A percentile compares a stretch with the other conserved stretches of the same genome.
These are phyloP conservation scores for Filobasidium uniguttulatum DNA, from an alignment of 1,284 basidiomycete species.

Conservation along the genomic window DNA sequence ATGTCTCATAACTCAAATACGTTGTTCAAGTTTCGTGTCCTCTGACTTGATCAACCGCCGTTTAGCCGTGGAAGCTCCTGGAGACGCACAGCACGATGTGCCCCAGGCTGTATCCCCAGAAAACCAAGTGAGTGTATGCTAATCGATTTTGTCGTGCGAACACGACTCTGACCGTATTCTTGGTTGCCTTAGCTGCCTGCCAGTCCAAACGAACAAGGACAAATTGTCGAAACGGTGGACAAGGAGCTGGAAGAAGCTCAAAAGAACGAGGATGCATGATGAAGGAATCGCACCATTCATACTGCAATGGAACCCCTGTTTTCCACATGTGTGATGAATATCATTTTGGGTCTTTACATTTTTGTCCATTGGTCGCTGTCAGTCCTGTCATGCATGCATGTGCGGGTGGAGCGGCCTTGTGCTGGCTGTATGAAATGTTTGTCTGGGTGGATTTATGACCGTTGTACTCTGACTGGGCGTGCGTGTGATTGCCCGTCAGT, in stretches of 20 bases:
- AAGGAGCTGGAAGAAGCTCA: constrained; percentile 43
- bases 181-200: constrained; percentile 36
- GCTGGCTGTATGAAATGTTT: no score
- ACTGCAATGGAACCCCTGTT: no score
- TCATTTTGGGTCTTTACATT: no score
- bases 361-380: no score
- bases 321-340: no score
- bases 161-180: neutral
- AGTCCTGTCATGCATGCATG: no score
- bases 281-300: no score
- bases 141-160: constrained; percentile 13
- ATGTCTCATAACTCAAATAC: constrained; percentile 10
- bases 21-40: neutral
- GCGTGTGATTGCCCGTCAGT: no score
- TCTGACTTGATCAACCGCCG: neutral
- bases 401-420: no score
- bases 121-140: constrained; percentile 14
- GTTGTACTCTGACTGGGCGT: no score
- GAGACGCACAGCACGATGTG: constrained; percentile 19
- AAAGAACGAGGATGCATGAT: constrained; percentile 18
- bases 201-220: constrained; percentile 42
- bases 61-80: constrained; percentile 20
- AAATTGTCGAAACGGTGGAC: constrained; percentile 42
- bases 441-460: no score
- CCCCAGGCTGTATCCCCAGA: constrained; percentile 22